Percentiles rank a stretch among this genome's conserved stretches.
phyloP scores from a whole-genome alignment of 106 monocot genomes.

The Phalaenopsis aphrodite region DNA sequence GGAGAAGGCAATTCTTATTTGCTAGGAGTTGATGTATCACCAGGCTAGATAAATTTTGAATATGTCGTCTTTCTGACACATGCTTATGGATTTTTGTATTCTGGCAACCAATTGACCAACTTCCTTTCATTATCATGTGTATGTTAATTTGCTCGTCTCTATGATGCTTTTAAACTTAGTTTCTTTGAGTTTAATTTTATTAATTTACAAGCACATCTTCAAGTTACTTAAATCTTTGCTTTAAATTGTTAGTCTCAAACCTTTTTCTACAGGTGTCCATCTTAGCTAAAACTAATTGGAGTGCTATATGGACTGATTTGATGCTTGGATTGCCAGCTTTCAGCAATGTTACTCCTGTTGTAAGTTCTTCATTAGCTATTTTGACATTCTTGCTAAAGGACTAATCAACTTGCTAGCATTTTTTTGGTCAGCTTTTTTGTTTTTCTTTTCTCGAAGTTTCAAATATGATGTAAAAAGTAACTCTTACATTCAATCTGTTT shows the following conservation, averaged over 20 bases:
- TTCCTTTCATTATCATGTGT: not conserved
- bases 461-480: not conserved
- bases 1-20: too few species aligned
- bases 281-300: conserved; percentile 42
- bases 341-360: conserved; percentile 39
- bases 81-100: not conserved
- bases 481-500: not conserved
- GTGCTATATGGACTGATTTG: conserved; percentile 61
- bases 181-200: not conserved
- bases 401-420: not conserved
- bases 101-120: not conserved
- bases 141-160: not conserved
- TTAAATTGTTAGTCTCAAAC: not conserved
- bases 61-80: too few species aligned
- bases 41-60: too few species aligned
- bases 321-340: conserved; percentile 65
- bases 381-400: not conserved
- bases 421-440: not conserved
- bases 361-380: conserved; percentile 26
- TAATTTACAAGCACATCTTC: not conserved
- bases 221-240: not conserved
- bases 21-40: too few species aligned
- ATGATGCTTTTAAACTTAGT: not conserved
- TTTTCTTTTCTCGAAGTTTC: not conserved
- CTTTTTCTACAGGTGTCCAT: not conserved